Evolutionary conservation across 768 basidiomycete genomes (phyloP), one percentile per base, ranked within the genome.

Genomic region (Lactarius sanguifluus): DNA sequence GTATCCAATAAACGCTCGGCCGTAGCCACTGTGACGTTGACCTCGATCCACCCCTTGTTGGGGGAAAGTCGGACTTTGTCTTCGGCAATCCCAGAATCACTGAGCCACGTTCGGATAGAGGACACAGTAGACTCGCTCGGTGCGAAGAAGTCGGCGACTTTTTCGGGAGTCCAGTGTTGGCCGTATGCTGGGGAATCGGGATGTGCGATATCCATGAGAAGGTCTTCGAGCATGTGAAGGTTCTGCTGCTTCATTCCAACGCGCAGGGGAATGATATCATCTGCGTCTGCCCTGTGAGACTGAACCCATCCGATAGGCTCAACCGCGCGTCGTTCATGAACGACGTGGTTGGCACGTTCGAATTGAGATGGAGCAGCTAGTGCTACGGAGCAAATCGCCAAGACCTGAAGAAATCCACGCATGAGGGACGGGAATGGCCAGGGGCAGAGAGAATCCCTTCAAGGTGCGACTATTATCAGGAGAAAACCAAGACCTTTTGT

Each of bases 111-210:
- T n/a, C 69, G 73, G 15, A 83, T 81, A 7, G 75, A 66, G 0
- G 73, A 68, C 8, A 81, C 70, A 0, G 79, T 77, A 43, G 78
- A 75, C 25, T 68, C 61, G 57, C 73, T 76, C 0, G 82, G 82
- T 0, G 80, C 77, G 58, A 83, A 83, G 52, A 71, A 77, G 28
- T 78, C 73, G 25, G 78, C 78, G 56, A 83, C 72, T 38, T 76
- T 66, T 15, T 67, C 71, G 1, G 81, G 71, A 1, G 79, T 74
- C 80, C 81, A 82, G 62, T 83, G 82, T 50, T 79, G 75, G 1
- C 82, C 82, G 47, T 82, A 83, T 63, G 74, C 75, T 23, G 77
- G 72, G 12, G 82, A 83, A n/a, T 72, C 68, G 7, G 82, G 82
- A 62, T 81, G 78, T 1, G 82, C 78, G 18, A 83, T 78, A 3